phyloP scores from a whole-genome alignment of 2,329 filamentous ascomycete species.

The Beauveria sp. region DNA sequence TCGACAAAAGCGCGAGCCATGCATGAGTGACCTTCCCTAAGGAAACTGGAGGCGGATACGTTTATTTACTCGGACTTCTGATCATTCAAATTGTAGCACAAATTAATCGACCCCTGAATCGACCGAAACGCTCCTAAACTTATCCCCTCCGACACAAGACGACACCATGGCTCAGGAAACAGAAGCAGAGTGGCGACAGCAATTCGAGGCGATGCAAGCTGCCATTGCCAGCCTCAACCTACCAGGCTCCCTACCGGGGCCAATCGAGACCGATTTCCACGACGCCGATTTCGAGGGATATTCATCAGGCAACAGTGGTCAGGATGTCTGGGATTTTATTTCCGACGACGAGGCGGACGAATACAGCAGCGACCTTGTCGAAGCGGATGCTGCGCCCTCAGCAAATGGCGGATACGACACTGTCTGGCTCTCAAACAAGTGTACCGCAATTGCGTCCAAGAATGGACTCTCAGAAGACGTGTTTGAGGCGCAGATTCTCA shows the following conservation, averaged over 20 bases:
- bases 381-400: slow-evolving; percentile 26
- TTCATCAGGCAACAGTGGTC: slow-evolving; percentile 53
- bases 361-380: slow-evolving; percentile 58
- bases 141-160: neutral
- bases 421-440: slow-evolving; percentile 66
- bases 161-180: slow-evolving; percentile 22
- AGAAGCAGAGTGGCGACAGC: slow-evolving; percentile 69
- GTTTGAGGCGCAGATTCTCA: slow-evolving; percentile 70
- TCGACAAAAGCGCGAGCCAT: neutral
- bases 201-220: slow-evolving; percentile 78
- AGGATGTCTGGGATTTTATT: slow-evolving; percentile 91
- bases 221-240: slow-evolving; percentile 67
- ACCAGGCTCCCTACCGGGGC: slow-evolving; percentile 31
- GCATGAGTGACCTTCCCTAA: neutral
- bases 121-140: neutral
- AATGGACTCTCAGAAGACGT: slow-evolving; percentile 60
- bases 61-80: neutral
- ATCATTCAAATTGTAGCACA: neutral
- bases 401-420: slow-evolving; percentile 40
- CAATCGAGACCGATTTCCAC: slow-evolving; percentile 42
- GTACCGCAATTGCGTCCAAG: slow-evolving; percentile 56
- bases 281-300: slow-evolving; percentile 56
- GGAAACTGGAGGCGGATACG: neutral
- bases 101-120: neutral
- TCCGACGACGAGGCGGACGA: slow-evolving; percentile 64